Percentiles rank a stretch among this genome's conserved stretches.
Conservation (phyloP, 306 rosid genomes). For the Cicer bijugum region DNA sequence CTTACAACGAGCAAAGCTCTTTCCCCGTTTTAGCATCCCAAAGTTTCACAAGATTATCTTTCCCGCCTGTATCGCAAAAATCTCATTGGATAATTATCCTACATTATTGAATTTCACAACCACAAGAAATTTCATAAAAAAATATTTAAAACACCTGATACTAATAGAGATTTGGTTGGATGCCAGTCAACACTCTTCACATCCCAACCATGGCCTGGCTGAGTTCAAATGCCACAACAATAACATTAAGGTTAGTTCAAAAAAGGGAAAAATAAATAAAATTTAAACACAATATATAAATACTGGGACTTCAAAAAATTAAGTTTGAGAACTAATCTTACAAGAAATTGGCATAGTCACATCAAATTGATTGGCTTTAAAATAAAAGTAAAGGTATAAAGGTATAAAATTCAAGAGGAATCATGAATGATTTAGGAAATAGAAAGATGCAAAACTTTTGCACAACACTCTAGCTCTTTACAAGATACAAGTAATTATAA, state of each 20-base stretch:
- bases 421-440: neutral
- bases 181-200: constrained; percentile 99
- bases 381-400: constrained; percentile 16
- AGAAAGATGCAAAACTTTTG: constrained; percentile 5
- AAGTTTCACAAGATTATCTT: constrained; percentile 94
- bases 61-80: constrained; percentile 70
- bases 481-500: constrained; percentile 20
- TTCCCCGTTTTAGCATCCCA: constrained; percentile 95
- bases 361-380: constrained; percentile 21
- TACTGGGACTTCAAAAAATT: constrained; percentile 15
- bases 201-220: constrained; percentile 99
- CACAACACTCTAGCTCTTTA: constrained; percentile 8
- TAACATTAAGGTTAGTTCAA: constrained; percentile 45
- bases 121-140: constrained; percentile 39
- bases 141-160: constrained; percentile 69
- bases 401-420: constrained; percentile 11
- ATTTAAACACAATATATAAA: neutral
- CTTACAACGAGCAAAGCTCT: constrained; percentile 96
- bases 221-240: constrained; percentile 69
- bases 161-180: constrained; percentile 91
- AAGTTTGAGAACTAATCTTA: constrained; percentile 11
- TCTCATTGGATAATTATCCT: constrained; percentile 41
- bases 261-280: constrained; percentile 11
- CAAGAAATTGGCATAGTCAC: constrained; percentile 27
- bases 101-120: constrained; percentile 32